phyloP scores from a whole-genome alignment of 441 rosid genomes.

The Metrosideros polymorpha region DNA sequence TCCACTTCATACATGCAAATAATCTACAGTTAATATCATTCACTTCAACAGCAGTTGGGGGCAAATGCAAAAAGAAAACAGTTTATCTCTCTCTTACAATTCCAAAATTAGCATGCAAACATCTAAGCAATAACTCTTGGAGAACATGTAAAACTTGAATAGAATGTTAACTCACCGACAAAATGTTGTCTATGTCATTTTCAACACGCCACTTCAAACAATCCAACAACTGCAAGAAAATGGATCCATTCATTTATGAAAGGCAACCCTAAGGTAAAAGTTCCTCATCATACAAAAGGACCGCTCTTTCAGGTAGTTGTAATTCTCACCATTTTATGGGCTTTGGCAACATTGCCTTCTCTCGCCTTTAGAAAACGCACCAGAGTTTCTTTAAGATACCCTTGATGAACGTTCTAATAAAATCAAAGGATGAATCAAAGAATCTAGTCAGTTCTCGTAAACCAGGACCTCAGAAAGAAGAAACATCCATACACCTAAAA shows the following conservation, averaged over 20 bases:
- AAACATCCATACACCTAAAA: not conserved
- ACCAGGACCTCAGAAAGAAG: not conserved
- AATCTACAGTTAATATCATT: not conserved
- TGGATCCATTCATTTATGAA: not conserved
- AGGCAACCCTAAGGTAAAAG: not conserved
- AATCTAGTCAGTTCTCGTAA: not conserved
- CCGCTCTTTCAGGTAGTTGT: not conserved
- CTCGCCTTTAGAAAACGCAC: constrained; percentile 84
- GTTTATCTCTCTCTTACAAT: not conserved
- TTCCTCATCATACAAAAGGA: not conserved
- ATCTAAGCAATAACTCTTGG: not conserved
- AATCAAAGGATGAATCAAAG: not conserved
- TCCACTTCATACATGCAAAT: not conserved
- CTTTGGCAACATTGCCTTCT: constrained; percentile 74
- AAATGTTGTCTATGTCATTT: constrained; percentile 70
- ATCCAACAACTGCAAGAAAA: constrained; percentile 59
- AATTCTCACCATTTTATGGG: constrained; percentile 73
- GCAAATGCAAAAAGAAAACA: not conserved
- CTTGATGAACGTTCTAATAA: constrained; percentile 77
- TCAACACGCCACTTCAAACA: constrained; percentile 81
- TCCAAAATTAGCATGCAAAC: not conserved
- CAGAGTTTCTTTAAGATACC: constrained; percentile 59
- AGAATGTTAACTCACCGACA: constrained; percentile 45
- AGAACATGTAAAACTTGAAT: not conserved
- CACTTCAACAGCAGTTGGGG: not conserved